These are phyloP conservation scores for Saccharomyces hybrid DNA, from an alignment of 1,139 yeast genomes.

Conservation along the genomic window DNA sequence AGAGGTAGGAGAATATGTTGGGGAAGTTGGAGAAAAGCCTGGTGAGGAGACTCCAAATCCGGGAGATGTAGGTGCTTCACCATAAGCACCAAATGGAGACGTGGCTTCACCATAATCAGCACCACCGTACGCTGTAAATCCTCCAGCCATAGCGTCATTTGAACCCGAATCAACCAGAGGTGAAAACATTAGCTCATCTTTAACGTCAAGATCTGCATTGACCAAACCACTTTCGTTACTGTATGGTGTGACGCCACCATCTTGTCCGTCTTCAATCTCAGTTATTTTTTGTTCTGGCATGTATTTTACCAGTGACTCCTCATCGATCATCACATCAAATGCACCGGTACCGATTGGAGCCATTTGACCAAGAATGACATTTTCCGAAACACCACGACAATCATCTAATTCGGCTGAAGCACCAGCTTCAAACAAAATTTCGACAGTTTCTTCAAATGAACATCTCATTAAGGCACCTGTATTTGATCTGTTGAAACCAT, in stretches of 20 bases:
- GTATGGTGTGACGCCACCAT: slow-evolving; percentile 94
- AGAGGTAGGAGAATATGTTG: slow-evolving; percentile 65
- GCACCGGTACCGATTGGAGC: slow-evolving; percentile 99
- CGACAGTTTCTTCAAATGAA: slow-evolving; percentile 98
- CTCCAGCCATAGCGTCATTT: slow-evolving; percentile 66
- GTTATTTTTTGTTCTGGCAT: slow-evolving; percentile 36
- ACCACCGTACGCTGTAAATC: slow-evolving; percentile 87
- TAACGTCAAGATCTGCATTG: slow-evolving; percentile 66
- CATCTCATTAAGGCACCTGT: slow-evolving; percentile 99
- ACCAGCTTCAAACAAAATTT: slow-evolving; percentile 94
- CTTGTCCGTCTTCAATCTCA: slow-evolving; percentile 43
- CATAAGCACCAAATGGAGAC: slow-evolving; percentile 47
- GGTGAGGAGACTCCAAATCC: slow-evolving; percentile 66
- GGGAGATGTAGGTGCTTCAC: slow-evolving; percentile 71
- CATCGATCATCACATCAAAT: slow-evolving; percentile 93
- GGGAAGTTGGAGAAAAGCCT: slow-evolving; percentile 63
- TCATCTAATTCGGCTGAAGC: slow-evolving; percentile 97
- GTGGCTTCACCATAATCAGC: slow-evolving; percentile 56
- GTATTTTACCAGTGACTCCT: slow-evolving; percentile 61
- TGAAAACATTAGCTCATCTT: slow-evolving; percentile 85
- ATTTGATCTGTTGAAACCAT: slow-evolving; percentile 97
- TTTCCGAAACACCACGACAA: slow-evolving; percentile 97
- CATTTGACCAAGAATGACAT: slow-evolving; percentile 95
- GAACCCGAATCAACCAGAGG: slow-evolving; percentile 88
- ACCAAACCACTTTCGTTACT: slow-evolving; percentile 69